phyloP scores from a whole-genome alignment of 2,329 filamentous ascomycete genomes.

The Fusarium burgessii region DNA sequence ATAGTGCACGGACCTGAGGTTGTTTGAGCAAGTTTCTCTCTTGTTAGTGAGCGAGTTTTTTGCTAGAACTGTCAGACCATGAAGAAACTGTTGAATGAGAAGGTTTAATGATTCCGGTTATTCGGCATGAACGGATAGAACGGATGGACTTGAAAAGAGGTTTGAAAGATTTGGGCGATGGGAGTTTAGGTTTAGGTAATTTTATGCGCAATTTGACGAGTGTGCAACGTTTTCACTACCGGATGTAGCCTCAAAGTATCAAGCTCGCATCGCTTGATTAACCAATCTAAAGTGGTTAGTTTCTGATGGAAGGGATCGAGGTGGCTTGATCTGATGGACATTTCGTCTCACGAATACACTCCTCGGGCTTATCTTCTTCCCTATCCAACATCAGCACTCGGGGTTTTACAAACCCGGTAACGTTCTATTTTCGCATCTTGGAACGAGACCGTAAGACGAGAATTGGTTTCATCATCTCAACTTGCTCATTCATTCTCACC shows the following conservation, averaged over 20 bases:
- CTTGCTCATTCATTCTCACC: slow-evolving; percentile 39
- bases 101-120: slow-evolving; percentile 23
- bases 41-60: slow-evolving; percentile 31
- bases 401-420: background rate
- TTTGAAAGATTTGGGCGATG: background rate
- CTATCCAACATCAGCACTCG: slow-evolving; percentile 10
- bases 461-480: slow-evolving; percentile 9
- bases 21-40: slow-evolving; percentile 55
- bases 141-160: background rate
- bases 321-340: slow-evolving; percentile 15
- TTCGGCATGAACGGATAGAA: slow-evolving; percentile 34
- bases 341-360: background rate
- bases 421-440: background rate
- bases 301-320: background rate
- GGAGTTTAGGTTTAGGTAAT: background rate
- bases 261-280: background rate
- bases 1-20: slow-evolving; percentile 47
- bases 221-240: background rate
- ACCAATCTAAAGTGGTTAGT: background rate
- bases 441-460: background rate
- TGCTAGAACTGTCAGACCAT: background rate
- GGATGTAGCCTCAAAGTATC: background rate
- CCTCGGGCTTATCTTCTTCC: slow-evolving; percentile 9
- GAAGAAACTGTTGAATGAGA: background rate
- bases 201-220: background rate